phyloP scores from a whole-genome alignment of 108 stramenopile genomes.

The Cyclotella cryptica region DNA sequence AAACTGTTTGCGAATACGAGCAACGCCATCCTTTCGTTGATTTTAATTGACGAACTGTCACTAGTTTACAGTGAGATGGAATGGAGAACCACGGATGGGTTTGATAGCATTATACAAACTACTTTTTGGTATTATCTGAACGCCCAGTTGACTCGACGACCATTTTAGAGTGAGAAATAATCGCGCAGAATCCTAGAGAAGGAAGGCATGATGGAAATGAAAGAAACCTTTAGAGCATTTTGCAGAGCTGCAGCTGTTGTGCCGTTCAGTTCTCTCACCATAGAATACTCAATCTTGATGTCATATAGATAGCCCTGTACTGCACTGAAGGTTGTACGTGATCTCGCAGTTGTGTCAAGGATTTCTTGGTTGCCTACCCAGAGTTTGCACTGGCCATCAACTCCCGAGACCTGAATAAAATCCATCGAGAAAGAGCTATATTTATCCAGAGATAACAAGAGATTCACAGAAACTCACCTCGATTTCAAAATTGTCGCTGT shows the following conservation, averaged over 20 bases:
- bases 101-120: conserved; percentile 26
- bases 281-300: conserved; percentile 30
- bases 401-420: conserved; percentile 12
- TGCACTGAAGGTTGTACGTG: conserved; percentile 14
- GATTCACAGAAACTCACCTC: too few relatives aligned
- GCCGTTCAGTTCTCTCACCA: not conserved
- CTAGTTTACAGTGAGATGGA: conserved; percentile 15
- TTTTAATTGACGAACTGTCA: too few relatives aligned
- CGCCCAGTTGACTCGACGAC: conserved; percentile 17
- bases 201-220: not conserved
- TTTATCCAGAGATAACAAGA: not conserved
- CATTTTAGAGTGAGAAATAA: conserved; percentile 28
- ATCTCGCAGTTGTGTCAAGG: conserved; percentile 14
- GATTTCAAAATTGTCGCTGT: too few relatives aligned
- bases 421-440: not conserved
- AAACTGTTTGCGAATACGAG: too few relatives aligned
- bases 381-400: conserved; percentile 32
- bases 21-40: too few relatives aligned
- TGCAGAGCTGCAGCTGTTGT: not conserved
- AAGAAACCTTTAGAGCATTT: not conserved
- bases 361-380: conserved; percentile 12
- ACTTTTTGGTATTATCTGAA: conserved; percentile 16
- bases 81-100: conserved; percentile 37
- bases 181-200: conserved; percentile 19
- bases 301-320: conserved; percentile 30